phyloP scores from a whole-genome alignment of 495 filamentous ascomycete species.

The Penicillium salamii region DNA sequence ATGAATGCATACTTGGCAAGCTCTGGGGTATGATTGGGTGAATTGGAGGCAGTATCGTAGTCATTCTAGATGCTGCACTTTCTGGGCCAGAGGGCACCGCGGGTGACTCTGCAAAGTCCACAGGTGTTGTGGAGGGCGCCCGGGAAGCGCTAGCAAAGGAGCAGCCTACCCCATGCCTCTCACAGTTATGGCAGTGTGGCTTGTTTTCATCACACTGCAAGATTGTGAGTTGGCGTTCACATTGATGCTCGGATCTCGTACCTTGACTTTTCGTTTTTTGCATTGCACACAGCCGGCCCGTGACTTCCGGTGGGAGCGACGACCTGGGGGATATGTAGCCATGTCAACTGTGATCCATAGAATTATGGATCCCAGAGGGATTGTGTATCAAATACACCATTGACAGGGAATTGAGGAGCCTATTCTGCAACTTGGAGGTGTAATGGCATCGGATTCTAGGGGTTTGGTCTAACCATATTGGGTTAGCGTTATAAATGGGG shows the following conservation, averaged over 20 bases:
- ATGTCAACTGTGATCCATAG: background rate
- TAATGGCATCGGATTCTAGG: background rate
- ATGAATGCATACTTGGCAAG: background rate
- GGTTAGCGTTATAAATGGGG: background rate
- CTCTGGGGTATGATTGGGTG: background rate
- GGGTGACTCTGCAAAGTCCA: background rate
- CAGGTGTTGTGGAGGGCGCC: background rate
- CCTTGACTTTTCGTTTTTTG: background rate
- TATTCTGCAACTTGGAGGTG: background rate
- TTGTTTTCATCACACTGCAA: slow-evolving; percentile 7
- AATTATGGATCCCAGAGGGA: background rate
- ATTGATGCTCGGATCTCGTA: background rate
- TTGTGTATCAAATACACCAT: background rate
- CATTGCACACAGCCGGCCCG: background rate
- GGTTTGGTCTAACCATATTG: background rate
- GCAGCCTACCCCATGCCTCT: slow-evolving; percentile 12
- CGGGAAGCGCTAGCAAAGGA: background rate
- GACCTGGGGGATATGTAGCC: slow-evolving; percentile 1
- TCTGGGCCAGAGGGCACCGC: slow-evolving; percentile 1
- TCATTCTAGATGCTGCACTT: background rate
- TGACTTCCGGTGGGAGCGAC: slow-evolving; percentile 15
- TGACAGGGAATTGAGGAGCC: background rate
- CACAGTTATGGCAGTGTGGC: slow-evolving; percentile 9
- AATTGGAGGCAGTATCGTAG: background rate
- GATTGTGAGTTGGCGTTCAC: background rate